Evolutionary conservation across 768 basidiomycete species (phyloP), one percentile per base, ranked within the genome.

Genomic region (Mycena capillaripes): DNA sequence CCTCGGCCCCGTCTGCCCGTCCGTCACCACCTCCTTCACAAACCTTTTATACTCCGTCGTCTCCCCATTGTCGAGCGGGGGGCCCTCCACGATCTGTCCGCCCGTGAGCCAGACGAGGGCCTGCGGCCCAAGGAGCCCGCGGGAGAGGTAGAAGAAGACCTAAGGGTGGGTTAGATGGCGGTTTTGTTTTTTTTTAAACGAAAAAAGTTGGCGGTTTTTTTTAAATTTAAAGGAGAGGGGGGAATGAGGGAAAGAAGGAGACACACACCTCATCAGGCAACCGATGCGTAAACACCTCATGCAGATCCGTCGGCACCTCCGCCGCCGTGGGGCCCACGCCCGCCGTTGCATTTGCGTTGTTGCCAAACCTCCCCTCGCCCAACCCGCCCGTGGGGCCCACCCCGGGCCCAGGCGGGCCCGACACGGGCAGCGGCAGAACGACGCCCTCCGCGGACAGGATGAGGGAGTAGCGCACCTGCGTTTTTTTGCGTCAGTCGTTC

Each of bases 1-100:
- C 23, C 98, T 89, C 34, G 98, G 98, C 0, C 95, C 94, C 17
- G 96, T 98, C 79, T 93, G 92, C 8, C 96, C 95, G 76, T 99
- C 97, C 1, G 97, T 98, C 66, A 99, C 93, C 38, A 96, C 94
- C 82, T 98, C 97, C 85, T 97, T 97, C 74, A 98, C 89, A 81
- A 97, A 99, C 25, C 97, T 90, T 76, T 91, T 92, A 81, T 98
- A 99, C 81, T 99, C 97, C 1, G 90, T 95, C 46, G 95, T 96
- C 82, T 98, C 97, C 3, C 97, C 97, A 78, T 97, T 97, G 79
- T 97, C 96, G 59, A 99, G 86, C 40, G 98, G 97, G 4, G 94
- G 92, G 66, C 91, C 91, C 79, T 98, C 95, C 57, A 93, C 84
- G 71, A 97, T 90, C 80, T 92, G 91, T 19, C 96, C 96, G 29